Evolutionary conservation across 768 basidiomycete species (phyloP).

Genomic region (Lactarius akahatsu): DNA sequence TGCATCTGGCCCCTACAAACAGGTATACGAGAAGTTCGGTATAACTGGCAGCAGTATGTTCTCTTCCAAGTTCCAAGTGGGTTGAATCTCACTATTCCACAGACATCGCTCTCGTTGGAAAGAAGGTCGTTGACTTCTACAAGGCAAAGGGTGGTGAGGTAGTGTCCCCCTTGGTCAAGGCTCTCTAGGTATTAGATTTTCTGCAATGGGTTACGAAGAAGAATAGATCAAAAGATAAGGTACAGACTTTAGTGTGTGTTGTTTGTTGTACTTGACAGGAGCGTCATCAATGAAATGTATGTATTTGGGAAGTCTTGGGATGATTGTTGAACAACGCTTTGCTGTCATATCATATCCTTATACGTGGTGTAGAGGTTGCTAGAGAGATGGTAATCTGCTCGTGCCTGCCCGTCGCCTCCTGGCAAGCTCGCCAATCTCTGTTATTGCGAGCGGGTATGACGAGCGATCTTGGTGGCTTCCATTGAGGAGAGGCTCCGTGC

Average conservation of each 20-base stretch:
- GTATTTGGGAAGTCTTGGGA: background rate
- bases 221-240: background rate
- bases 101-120: conserved; percentile 78
- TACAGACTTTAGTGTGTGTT: background rate
- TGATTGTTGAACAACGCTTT: background rate
- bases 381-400: too few relatives aligned
- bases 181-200: conserved; percentile 43
- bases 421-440: too few relatives aligned
- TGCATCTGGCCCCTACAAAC: conserved; percentile 84
- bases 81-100: conserved; percentile 30
- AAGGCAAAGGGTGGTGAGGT: conserved; percentile 70
- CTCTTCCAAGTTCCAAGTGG: conserved; percentile 6
- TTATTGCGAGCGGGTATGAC: too few relatives aligned
- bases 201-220: background rate
- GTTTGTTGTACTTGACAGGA: conserved; percentile 4
- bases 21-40: conserved; percentile 90
- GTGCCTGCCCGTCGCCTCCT: too few relatives aligned
- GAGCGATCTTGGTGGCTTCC: too few relatives aligned
- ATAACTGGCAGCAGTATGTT: conserved; percentile 71
- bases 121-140: conserved; percentile 88
- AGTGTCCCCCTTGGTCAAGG: conserved; percentile 74
- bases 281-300: conserved; percentile 1
- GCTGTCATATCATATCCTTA: background rate
- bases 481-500: too few relatives aligned
- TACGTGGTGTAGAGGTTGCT: background rate